Conservation (phyloP, 2,329 filamentous ascomycete genomes). For the Pezicula radicicola region DNA sequence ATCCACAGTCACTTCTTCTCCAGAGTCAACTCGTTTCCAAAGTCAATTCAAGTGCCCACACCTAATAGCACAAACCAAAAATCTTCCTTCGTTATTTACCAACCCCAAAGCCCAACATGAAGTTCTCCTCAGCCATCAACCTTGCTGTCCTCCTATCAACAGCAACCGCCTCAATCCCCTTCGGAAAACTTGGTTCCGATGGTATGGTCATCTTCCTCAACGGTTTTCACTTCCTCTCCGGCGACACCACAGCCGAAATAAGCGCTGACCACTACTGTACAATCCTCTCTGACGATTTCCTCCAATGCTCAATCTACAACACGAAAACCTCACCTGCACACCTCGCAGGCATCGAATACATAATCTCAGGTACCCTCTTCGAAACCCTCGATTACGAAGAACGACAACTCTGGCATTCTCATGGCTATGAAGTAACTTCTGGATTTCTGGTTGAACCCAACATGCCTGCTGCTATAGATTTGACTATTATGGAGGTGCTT, state of each 20-base stretch:
- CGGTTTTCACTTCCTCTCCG: conserved; percentile 76
- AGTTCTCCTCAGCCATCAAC: no score
- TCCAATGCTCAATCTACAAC: conserved; percentile 84
- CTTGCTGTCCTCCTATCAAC: background rate
- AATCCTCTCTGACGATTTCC: conserved; percentile 68
- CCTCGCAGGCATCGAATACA: conserved; percentile 80
- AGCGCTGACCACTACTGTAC: conserved; percentile 82
- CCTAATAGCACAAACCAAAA: no score
- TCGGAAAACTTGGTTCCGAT: conserved; percentile 7
- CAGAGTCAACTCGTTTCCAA: no score
- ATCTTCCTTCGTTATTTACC: no score
- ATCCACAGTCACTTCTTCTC: no score
- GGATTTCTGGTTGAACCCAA: conserved; percentile 72
- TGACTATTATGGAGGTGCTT: conserved; percentile 72
- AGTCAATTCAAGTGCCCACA: no score
- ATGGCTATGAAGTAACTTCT: conserved; percentile 43
- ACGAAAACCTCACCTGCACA: conserved; percentile 60
- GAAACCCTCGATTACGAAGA: conserved; percentile 61
- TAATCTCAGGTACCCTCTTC: conserved; percentile 62
- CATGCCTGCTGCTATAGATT: conserved; percentile 60
- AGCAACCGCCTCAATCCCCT: conserved; percentile 1
- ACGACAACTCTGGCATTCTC: conserved; percentile 72
- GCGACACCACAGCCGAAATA: conserved; percentile 64
- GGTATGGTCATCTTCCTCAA: conserved; percentile 48
- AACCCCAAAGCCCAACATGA: no score